Evolutionary conservation across 2,329 filamentous ascomycete species (phyloP).

Genomic region (Bipolaris bicolor): DNA sequence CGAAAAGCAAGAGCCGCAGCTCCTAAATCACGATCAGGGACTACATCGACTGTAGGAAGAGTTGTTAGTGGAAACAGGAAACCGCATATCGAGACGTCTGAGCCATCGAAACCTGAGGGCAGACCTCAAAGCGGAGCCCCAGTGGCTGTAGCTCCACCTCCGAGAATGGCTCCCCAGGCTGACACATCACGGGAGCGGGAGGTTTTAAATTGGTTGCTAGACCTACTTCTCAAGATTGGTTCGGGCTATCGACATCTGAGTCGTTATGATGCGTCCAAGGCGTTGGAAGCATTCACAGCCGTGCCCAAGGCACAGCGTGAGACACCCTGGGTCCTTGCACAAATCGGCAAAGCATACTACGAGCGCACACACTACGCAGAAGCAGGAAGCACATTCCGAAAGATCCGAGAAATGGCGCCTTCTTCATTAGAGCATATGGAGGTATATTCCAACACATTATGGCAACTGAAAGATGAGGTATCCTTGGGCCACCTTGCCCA

Average conservation of each 20-base stretch:
- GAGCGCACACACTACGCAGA: slow-evolving; percentile 87
- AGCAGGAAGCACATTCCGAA: slow-evolving; percentile 83
- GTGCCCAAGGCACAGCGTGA: slow-evolving; percentile 79
- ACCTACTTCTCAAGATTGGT: slow-evolving; percentile 81
- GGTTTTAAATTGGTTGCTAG: slow-evolving; percentile 75
- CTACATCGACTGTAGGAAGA: slow-evolving; percentile 75
- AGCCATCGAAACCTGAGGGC: slow-evolving; percentile 69
- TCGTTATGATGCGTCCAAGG: slow-evolving; percentile 78
- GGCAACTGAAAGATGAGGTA: slow-evolving; percentile 92
- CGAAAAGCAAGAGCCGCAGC: slow-evolving; percentile 82
- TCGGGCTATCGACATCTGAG: slow-evolving; percentile 78
- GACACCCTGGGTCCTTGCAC: slow-evolving; percentile 90
- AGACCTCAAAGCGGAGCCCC: slow-evolving; percentile 47
- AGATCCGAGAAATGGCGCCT: slow-evolving; percentile 78
- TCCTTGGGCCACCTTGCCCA: slow-evolving; percentile 92
- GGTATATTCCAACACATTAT: slow-evolving; percentile 97
- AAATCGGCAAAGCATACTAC: slow-evolving; percentile 88
- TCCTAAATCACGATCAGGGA: slow-evolving; percentile 67
- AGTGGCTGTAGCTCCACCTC: slow-evolving; percentile 27
- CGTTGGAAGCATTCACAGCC: slow-evolving; percentile 73
- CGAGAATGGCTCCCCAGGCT: slow-evolving; percentile 52
- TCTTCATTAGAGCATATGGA: slow-evolving; percentile 94
- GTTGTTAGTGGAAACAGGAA: slow-evolving; percentile 92
- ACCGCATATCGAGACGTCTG: slow-evolving; percentile 68
- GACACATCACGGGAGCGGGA: slow-evolving; percentile 74